Percentiles rank a stretch among this genome's conserved stretches.
Conservation (phyloP, 176 grass and related monocot genomes). For the Triticum aestivum region DNA sequence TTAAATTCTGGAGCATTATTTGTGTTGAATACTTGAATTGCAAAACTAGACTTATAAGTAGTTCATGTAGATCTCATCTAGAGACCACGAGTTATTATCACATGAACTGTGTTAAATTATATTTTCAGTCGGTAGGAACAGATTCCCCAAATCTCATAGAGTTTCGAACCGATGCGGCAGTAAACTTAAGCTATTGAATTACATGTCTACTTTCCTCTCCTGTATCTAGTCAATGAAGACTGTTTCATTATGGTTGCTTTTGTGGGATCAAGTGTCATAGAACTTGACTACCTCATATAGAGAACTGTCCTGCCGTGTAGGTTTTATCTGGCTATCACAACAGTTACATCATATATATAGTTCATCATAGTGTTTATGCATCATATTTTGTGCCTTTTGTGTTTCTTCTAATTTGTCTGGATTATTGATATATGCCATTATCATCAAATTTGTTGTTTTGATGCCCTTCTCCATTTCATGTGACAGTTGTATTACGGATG, state of each 20-base stretch:
- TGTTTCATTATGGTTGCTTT: not conserved
- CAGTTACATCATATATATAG: not conserved
- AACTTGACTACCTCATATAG: not conserved
- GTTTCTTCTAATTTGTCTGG: not conserved
- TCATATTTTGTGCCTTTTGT: not conserved
- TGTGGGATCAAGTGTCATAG: not conserved
- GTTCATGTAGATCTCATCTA: not conserved
- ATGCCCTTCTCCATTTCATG: conserved; percentile 8
- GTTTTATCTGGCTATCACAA: not conserved
- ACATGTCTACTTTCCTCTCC: not conserved
- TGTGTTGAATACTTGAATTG: not conserved
- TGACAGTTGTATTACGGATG: conserved; percentile 74
- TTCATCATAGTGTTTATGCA: not conserved
- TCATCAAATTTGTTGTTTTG: not conserved
- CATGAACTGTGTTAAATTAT: not conserved
- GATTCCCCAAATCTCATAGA: not conserved
- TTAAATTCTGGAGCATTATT: not conserved
- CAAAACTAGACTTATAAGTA: not conserved
- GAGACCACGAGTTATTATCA: conserved; percentile 2
- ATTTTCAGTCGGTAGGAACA: not conserved
- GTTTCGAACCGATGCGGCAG: not conserved
- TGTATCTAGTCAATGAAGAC: not conserved
- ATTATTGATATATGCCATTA: conserved; percentile 13
- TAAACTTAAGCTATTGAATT: conserved; percentile 1
- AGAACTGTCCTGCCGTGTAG: not conserved